Evolutionary conservation across 2,329 filamentous ascomycete genomes (phyloP), one percentile per base, ranked within the genome.

Genomic region (Colletotrichum plurivorum): DNA sequence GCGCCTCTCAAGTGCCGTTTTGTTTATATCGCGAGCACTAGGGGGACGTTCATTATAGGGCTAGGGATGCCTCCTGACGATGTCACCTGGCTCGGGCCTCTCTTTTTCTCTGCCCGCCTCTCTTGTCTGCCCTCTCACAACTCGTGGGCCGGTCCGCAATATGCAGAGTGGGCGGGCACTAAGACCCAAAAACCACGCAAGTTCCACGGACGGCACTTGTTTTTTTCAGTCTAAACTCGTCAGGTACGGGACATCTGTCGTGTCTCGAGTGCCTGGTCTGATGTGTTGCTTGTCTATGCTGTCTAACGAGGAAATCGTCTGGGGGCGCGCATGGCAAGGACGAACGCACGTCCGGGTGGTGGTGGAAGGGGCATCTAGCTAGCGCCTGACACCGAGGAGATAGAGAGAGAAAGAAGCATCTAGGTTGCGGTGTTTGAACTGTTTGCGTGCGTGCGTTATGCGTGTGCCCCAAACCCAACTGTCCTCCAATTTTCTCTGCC

Each of bases 191-290:
- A n/a, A 25, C 22, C 22, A 5, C 22, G 22, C 22, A 25, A 25
- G 22, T 25, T 25, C 22, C 13, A n/a, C 13, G 6, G 15, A 48
- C 41, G 55, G 55, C 55, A 46, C 36, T n/a, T 36, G 8, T 36
- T 36, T 36, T 36, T 10, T 36, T 59, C 46, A 45, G 49, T 61
- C 59, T 60, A 41, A 52, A 51, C 15, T 51, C 46, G 57, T 51
- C 59, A 54, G 59, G 59, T n/a, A 62, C 59, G 49, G 39, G 39
- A 36, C 25, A 54, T 25, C 59, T 62, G 49, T 62, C 49, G 59
- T 62, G 59, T 62, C 59, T 62, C 49, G 59, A 54, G 49, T 62
- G 51, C 59, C 59, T 62, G 59, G 25, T 62, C 59, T 54, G 59
- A 62, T 54, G 59, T 62, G 22, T 54, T 46, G 49, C 31, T 36